phyloP scores from a whole-genome alignment of 257 asterid genomes.

The Fraxinus cuspidata region DNA sequence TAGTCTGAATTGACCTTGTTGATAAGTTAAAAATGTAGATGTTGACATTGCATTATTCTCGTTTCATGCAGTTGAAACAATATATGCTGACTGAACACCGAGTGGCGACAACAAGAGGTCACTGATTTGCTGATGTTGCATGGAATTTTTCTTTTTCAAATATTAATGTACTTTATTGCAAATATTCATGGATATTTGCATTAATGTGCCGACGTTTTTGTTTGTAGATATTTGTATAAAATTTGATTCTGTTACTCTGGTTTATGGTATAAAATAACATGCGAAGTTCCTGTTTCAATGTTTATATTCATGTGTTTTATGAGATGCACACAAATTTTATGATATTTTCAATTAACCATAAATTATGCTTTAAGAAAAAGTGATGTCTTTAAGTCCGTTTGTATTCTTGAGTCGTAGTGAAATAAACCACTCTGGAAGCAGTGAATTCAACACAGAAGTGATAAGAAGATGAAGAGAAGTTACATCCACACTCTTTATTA shows the following conservation, averaged over 20 bases:
- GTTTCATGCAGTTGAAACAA: neutral
- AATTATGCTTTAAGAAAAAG: neutral
- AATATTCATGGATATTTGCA: conserved; percentile 1
- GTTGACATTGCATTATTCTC: neutral
- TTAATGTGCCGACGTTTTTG: neutral
- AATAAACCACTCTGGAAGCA: too few species aligned
- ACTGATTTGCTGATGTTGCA: neutral
- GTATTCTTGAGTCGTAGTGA: neutral
- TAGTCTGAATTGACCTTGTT: neutral
- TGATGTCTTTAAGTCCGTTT: neutral
- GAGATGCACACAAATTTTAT: neutral
- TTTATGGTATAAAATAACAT: neutral
- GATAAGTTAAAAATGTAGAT: neutral
- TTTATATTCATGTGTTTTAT: neutral
- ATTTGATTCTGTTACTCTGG: neutral
- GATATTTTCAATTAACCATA: neutral
- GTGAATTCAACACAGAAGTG: too few species aligned
- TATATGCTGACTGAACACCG: neutral
- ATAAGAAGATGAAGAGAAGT: too few species aligned
- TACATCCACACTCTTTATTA: too few species aligned
- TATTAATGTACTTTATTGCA: neutral
- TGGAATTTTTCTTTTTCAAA: neutral
- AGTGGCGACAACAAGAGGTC: neutral
- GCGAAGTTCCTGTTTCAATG: neutral
- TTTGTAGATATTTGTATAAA: neutral